Base-by-base conservation (phyloP, 78 protist genomes). In the Pelomyxa schiedti region DNA sequence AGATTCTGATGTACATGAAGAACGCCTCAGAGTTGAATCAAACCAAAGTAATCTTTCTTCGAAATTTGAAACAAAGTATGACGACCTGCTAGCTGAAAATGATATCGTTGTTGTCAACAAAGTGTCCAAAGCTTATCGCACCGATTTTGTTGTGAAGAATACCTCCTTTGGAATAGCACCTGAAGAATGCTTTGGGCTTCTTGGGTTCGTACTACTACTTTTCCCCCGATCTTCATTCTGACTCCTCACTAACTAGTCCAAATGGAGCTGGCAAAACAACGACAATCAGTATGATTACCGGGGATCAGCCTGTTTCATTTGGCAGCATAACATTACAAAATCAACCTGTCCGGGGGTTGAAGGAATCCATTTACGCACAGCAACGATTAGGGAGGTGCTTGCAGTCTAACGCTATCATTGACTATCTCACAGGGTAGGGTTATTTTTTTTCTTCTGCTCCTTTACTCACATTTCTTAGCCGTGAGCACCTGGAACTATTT, bases 251-350 rank as follows among this genome's bases (percentile, higher is more conserved):
- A n/a, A n/a, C n/a, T n/a, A n/a, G 95, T 8, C 86, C 90, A 29
- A 94, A 94, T 76, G 98, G 98, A 28, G 96, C 97, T 0, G 98
- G 98, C 39, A 95, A 93, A 72, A 86, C 94, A 0, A 92, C 94
- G 0, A 81, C 94, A 26, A 38, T 94, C 3, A 9, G 47, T 8
- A 79, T 95, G 82, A 75, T 95, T 26, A 72, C 87, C 0, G 95
- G 95, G 26, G 78, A 82, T 70, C 35, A 43, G 58, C 36, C 69
- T 35, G 91, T 96, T 0, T 69, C 94, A 0, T 4, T 68, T 3
- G 98, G 98, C 24, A 35, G 1, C 16, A 90, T 89, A 22, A 3
- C n/a, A n/a, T n/a, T n/a, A n/a, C n/a, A n/a, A n/a, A 74, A 95
- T 93, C 26, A 29, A 41, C 77, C 72, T 65, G 53, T 29, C 85